phyloP scores from a whole-genome alignment of 2,329 filamentous ascomycete genomes.

The Elsinoe australis region DNA sequence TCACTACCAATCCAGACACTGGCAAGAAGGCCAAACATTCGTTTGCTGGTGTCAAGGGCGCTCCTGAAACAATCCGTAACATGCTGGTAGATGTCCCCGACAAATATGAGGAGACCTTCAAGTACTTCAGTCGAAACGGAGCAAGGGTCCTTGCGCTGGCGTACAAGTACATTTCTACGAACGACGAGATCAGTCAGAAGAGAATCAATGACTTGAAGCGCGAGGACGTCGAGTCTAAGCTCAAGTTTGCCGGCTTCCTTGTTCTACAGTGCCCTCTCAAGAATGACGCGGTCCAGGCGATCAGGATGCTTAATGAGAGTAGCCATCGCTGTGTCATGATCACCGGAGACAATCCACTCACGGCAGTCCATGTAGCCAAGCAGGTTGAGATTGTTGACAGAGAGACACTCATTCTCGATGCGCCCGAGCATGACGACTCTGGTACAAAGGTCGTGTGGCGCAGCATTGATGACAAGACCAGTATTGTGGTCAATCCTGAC shows the following conservation, averaged over 20 bases:
- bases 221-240: slow-evolving; percentile 76
- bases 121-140: slow-evolving; percentile 93
- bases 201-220: slow-evolving; percentile 92
- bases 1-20: slow-evolving; percentile 61
- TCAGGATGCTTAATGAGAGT: slow-evolving; percentile 97
- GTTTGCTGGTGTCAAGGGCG: slow-evolving; percentile 92
- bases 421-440: slow-evolving; percentile 78
- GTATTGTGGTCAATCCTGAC: slow-evolving; percentile 75
- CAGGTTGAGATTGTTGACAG: slow-evolving; percentile 97
- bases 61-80: slow-evolving; percentile 90
- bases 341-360: slow-evolving; percentile 94
- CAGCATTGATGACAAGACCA: slow-evolving; percentile 83
- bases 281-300: slow-evolving; percentile 86
- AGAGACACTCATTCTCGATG: slow-evolving; percentile 88
- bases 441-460: slow-evolving; percentile 85
- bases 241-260: slow-evolving; percentile 89
- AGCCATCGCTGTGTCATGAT: slow-evolving; percentile 99
- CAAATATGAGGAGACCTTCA: slow-evolving; percentile 96
- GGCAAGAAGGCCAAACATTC: slow-evolving; percentile 74
- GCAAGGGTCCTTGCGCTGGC: slow-evolving; percentile 88
- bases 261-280: slow-evolving; percentile 94
- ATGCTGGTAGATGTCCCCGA: slow-evolving; percentile 78
- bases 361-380: slow-evolving; percentile 87
- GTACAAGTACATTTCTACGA: slow-evolving; percentile 81
- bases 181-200: slow-evolving; percentile 71